Percentiles rank a stretch among this genome's conserved stretches.
Evolutionary conservation across 768 basidiomycete genomes (phyloP).

Genomic region (Fibroporia radiculosa): DNA sequence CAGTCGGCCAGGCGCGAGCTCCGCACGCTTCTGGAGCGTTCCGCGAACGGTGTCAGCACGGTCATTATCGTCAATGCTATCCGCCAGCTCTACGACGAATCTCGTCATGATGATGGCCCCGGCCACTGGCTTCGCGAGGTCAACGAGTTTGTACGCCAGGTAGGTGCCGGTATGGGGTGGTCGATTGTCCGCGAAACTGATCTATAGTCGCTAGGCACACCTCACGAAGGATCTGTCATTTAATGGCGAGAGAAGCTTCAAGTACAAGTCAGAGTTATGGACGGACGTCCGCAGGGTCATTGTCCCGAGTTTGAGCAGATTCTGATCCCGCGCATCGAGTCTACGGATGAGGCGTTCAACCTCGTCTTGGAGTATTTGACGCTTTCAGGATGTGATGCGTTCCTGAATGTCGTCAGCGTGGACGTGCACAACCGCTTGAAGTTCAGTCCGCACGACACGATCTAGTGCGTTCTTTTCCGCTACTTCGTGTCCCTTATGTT

Average conservation of each 20-base stretch:
- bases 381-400: constrained; percentile 78
- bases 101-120: constrained; percentile 65
- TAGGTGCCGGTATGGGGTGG: constrained; percentile 13
- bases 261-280: constrained; percentile 82
- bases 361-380: constrained; percentile 92
- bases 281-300: constrained; percentile 79
- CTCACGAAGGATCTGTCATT: constrained; percentile 79
- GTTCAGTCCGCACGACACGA: constrained; percentile 69
- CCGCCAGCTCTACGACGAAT: constrained; percentile 68
- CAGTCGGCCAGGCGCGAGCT: constrained; percentile 52
- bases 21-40: constrained; percentile 81
- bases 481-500: not conserved
- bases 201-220: constrained; percentile 67
- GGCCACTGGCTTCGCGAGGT: constrained; percentile 64
- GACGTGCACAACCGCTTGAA: constrained; percentile 78
- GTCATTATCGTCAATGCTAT: constrained; percentile 62
- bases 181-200: constrained; percentile 58
- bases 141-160: constrained; percentile 55
- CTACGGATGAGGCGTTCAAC: constrained; percentile 79
- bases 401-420: constrained; percentile 68
- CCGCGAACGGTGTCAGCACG: constrained; percentile 70
- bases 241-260: constrained; percentile 68
- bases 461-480: constrained; percentile 11
- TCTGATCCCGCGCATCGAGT: constrained; percentile 92
- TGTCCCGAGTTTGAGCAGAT: constrained; percentile 71